Conservation (phyloP, 306 rosid genomes). For the Senna siamea region DNA sequence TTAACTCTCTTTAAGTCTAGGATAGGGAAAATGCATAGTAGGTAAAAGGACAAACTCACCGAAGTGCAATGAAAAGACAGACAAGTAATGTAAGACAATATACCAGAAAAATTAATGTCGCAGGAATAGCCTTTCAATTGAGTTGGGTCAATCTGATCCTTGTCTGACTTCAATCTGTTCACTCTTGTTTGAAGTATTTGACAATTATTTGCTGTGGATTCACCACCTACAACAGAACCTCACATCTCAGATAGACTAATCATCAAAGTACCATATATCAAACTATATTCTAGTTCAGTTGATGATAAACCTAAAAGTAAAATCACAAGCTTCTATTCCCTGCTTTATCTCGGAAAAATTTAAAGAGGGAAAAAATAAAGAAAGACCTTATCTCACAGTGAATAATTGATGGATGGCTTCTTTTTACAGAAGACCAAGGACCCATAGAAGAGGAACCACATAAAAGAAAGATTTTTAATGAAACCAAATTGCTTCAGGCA, state of each 20-base stretch:
- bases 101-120: constrained; percentile 72
- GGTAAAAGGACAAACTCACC: neutral
- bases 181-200: constrained; percentile 97
- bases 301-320: constrained; percentile 6
- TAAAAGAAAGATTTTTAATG: neutral
- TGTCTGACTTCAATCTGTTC: constrained; percentile 80
- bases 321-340: neutral
- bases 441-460: neutral
- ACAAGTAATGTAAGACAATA: neutral
- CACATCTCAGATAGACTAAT: constrained; percentile 26
- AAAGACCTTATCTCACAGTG: neutral
- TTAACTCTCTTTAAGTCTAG: neutral
- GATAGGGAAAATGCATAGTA: constrained; percentile 25
- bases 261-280: constrained; percentile 29
- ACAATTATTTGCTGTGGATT: constrained; percentile 78
- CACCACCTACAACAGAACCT: constrained; percentile 70
- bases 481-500: neutral
- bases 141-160: constrained; percentile 62
- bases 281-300: neutral
- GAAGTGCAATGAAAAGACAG: constrained; percentile 19
- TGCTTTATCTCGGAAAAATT: neutral
- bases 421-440: neutral
- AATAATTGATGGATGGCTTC: neutral
- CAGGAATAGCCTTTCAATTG: constrained; percentile 45
- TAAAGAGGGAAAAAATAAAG: neutral